Evolutionary conservation across 73 alveolate species (phyloP), one percentile per base, ranked within the genome.

Genomic region (Blepharisma stoltei): DNA sequence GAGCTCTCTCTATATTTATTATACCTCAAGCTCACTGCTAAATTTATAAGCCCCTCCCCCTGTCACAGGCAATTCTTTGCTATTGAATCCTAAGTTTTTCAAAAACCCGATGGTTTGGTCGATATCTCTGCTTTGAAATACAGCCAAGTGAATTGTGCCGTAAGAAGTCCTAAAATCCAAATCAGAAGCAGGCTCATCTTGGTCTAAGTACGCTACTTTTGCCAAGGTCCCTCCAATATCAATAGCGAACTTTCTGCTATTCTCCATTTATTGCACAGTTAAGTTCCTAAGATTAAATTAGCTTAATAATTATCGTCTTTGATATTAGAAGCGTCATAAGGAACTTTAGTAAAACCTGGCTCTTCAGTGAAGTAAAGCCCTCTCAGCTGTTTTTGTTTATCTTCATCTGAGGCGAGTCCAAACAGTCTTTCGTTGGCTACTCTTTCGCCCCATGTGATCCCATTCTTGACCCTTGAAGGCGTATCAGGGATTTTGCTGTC

Each of bases 11-110:
- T 32, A 32, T 32, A 32, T 32, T 32, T 32, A 32, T 32, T 32
- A 32, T 45, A 76, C 55, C 76, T 86, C 88, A 25, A 89, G 41
- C 23, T 67, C 14, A 53, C 77, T 82, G 46, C 54, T 14, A 81
- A 21, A 91, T 88, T 94, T 94, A 60, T 83, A 85, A 7, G 98
- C 96, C 6, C 98, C 98, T 41, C 98, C 98, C 50, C 98, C 98
- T 0, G 98, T 93, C 11, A 92, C 89, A 25, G 86, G 86, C 25
- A 93, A 81, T 5, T 11, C 65, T 21, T 11, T 11, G 9, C n/a
- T 21, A 27, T 76, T 27, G 20, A 79, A 70, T 18, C 38, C 81
- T 38, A 23, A 37, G 5, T 7, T n/a, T 23, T 52, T 7, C 55
- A 54, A n/a, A n/a, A 76, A 45, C 7, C 25, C 32, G 69, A 71